A percentile compares a stretch with the other conserved stretches of the same genome.
These are phyloP conservation scores for Ophiostoma perfectum DNA, from an alignment of 2,329 filamentous ascomycete species.

Conservation along the genomic window DNA sequence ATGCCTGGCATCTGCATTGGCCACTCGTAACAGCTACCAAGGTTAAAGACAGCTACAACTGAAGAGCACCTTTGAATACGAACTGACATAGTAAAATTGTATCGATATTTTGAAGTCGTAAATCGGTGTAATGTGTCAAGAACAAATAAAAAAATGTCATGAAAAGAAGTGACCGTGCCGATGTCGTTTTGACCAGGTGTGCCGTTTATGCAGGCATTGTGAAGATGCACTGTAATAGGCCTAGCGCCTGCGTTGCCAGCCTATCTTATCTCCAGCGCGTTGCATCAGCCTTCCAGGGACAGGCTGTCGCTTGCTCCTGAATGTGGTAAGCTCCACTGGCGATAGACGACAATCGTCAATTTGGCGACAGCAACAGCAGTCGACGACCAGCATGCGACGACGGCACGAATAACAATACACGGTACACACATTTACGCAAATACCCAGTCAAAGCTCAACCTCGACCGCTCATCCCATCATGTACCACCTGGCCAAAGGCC, in stretches of 20 bases:
- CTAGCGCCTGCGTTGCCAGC: not conserved
- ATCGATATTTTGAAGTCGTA: too few species aligned
- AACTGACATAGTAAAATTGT: too few species aligned
- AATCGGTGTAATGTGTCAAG: too few species aligned
- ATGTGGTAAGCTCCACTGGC: conserved; percentile 7
- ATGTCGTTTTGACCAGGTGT: not conserved
- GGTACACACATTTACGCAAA: not conserved
- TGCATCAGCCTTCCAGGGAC: conserved; percentile 10
- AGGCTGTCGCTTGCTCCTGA: not conserved
- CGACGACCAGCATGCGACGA: not conserved
- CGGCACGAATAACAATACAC: not conserved
- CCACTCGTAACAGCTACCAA: too few species aligned
- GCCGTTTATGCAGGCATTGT: not conserved
- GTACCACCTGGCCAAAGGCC: conserved; percentile 93
- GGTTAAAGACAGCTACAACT: too few species aligned
- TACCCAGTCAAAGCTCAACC: not conserved
- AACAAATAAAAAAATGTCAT: too few species aligned
- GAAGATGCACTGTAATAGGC: not conserved
- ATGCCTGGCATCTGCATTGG: too few species aligned
- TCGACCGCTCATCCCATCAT: conserved; percentile 42
- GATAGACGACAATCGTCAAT: not conserved
- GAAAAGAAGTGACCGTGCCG: not conserved
- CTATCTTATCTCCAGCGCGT: conserved; percentile 9
- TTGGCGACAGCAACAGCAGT: not conserved
- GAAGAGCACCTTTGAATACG: too few species aligned